Evolutionary conservation across 768 basidiomycete genomes (phyloP).

Genomic region (Kwoniella newhampshirensis): DNA sequence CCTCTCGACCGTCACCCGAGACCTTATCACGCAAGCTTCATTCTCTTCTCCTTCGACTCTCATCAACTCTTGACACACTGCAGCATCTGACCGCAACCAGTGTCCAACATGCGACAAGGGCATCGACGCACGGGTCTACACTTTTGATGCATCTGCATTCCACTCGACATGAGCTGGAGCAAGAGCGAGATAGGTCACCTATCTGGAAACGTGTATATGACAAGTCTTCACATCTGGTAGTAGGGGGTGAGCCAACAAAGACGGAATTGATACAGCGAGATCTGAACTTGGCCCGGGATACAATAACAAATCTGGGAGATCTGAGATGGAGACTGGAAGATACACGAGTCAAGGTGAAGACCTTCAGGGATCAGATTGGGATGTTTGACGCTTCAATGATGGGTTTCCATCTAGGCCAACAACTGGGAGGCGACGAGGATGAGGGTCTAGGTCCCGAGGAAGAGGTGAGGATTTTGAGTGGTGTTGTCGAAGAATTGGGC

Average conservation of each 20-base stretch:
- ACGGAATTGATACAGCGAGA: conserved; percentile 31
- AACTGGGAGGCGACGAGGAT: conserved; percentile 13
- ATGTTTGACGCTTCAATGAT: conserved; percentile 42
- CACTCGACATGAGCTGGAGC: conserved; percentile 16
- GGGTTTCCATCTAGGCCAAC: conserved; percentile 41
- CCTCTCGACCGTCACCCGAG: conserved; percentile 18
- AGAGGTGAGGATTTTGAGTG: conserved; percentile 35
- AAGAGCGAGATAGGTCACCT: conserved; percentile 26
- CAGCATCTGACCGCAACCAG: conserved; percentile 22
- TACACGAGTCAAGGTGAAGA: conserved; percentile 24
- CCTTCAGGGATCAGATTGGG: conserved; percentile 43
- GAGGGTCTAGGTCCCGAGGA: conserved; percentile 37
- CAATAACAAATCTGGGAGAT: conserved; percentile 28
- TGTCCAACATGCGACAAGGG: conserved; percentile 18
- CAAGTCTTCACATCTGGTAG: conserved; percentile 28
- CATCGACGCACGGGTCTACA: conserved; percentile 19
- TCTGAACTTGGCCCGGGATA: conserved; percentile 30
- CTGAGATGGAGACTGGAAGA: conserved; percentile 26
- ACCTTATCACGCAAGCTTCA: conserved; percentile 30
- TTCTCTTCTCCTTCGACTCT: conserved; percentile 35
- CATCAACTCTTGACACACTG: conserved; percentile 25
- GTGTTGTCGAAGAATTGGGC: conserved; percentile 35
- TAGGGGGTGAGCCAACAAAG: conserved; percentile 37
- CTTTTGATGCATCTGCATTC: conserved; percentile 14
- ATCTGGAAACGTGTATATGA: conserved; percentile 35